These are phyloP conservation scores for Rhazya stricta DNA, from an alignment of 257 asterid species.

Conservation along the genomic window DNA sequence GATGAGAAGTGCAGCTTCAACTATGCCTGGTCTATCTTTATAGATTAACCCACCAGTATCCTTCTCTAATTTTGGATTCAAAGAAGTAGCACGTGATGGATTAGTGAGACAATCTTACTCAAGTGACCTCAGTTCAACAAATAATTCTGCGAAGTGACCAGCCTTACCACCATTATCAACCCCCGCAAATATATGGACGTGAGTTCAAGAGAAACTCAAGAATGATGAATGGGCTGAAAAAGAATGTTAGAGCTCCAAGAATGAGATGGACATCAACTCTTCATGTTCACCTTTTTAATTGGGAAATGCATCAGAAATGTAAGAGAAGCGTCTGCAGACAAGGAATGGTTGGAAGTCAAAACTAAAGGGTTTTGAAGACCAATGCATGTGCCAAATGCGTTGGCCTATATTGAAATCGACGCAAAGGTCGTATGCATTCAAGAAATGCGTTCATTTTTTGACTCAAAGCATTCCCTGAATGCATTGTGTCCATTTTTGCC, in stretches of 20 bases:
- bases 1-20: constrained; percentile 23
- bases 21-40: constrained; percentile 63
- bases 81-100: constrained; percentile 11
- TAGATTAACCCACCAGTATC: constrained; percentile 58
- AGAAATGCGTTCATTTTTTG: too few species aligned
- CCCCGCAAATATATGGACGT: constrained; percentile 38
- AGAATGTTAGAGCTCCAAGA: constrained; percentile 71
- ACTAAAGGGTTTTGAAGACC: too few species aligned
- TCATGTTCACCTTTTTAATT: constrained; percentile 80
- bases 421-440: too few species aligned
- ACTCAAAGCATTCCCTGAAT: too few species aligned
- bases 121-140: constrained; percentile 28
- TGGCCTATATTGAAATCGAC: too few species aligned
- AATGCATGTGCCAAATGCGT: too few species aligned
- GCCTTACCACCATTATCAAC: constrained; percentile 29
- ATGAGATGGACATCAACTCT: constrained; percentile 94
- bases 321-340: too few species aligned
- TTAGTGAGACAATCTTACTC: constrained; percentile 6
- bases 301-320: too few species aligned
- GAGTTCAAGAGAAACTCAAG: constrained; percentile 56
- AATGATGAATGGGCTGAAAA: constrained; percentile 26
- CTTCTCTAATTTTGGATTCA: constrained; percentile 9
- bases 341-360: too few species aligned
- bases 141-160: constrained; percentile 59
- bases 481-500: too few species aligned